Evolutionary conservation across 169 alveolate species (phyloP).

Genomic region (Cardiosporidium cionae): DNA sequence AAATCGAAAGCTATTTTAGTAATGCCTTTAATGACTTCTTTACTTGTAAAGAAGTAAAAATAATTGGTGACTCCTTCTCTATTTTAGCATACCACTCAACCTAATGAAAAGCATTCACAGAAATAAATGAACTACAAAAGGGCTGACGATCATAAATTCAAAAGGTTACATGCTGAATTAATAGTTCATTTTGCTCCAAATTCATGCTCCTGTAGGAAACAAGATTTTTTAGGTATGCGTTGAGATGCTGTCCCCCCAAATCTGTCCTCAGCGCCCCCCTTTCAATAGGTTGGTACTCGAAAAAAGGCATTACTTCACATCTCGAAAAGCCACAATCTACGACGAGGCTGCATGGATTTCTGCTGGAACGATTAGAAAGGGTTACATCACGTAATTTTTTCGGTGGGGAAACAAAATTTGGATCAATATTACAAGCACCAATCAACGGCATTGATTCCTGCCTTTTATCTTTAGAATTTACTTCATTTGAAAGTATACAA

Average conservation of each 20-base stretch:
- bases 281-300: conserved; percentile 53
- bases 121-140: neutral
- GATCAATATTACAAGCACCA: neutral
- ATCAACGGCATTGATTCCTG: neutral
- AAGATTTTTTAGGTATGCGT: conserved; percentile 58
- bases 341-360: conserved; percentile 59
- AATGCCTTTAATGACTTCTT: too few relatives aligned
- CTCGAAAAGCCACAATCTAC: conserved; percentile 72
- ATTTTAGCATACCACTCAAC: neutral
- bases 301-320: conserved; percentile 60
- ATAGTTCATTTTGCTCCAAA: conserved; percentile 65
- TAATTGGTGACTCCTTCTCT: too few relatives aligned
- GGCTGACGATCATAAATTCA: neutral
- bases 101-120: neutral
- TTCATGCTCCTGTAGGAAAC: conserved; percentile 56
- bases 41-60: too few relatives aligned
- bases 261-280: conserved; percentile 62
- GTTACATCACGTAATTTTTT: neutral
- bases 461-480: neutral
- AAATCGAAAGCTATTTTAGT: too few relatives aligned
- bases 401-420: neutral
- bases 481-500: neutral
- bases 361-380: neutral
- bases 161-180: conserved; percentile 55
- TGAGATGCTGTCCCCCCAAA: conserved; percentile 57